Conservation (phyloP, 129 eudicot species). For the Pseudognaphalium luteoalbum region DNA sequence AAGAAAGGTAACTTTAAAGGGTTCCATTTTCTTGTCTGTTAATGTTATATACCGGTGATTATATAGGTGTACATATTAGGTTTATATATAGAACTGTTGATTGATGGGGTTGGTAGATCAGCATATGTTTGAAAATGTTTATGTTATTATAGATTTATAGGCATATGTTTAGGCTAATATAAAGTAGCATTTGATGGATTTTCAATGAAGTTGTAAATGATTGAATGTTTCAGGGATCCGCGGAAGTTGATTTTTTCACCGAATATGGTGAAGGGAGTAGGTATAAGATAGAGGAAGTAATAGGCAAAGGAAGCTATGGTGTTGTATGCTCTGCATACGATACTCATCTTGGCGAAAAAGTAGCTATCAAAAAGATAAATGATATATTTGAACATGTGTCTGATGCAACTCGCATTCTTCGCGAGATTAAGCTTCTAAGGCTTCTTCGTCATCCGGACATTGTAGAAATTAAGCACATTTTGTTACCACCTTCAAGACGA, state of each 20-base stretch:
- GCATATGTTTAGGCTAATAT: neutral
- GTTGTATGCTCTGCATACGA: constrained; percentile 97
- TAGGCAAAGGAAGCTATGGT: constrained; percentile 95
- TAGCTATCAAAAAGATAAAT: constrained; percentile 87
- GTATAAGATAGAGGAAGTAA: constrained; percentile 89
- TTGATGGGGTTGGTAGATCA: neutral
- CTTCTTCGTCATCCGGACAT: constrained; percentile 98
- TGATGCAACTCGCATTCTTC: constrained; percentile 93
- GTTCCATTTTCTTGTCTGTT: constrained; percentile 6
- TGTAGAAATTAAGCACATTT: constrained; percentile 89
- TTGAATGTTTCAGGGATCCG: constrained; percentile 57
- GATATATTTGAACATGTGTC: constrained; percentile 95
- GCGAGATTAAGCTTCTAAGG: constrained; percentile 94
- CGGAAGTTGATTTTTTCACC: constrained; percentile 85
- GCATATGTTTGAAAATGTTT: neutral
- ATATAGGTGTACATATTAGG: neutral
- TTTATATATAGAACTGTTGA: neutral
- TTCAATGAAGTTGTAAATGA: neutral
- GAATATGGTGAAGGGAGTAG: constrained; percentile 98
- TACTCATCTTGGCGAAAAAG: constrained; percentile 94
- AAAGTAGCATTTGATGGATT: neutral
- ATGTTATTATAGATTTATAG: neutral
- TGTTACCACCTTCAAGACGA: constrained; percentile 93
- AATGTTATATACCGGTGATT: neutral
- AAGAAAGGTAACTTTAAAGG: constrained; percentile 56